Evolutionary conservation across 176 grass and related monocot species (phyloP), one percentile per base, ranked within the genome.

Genomic region (Carex scoparia): DNA sequence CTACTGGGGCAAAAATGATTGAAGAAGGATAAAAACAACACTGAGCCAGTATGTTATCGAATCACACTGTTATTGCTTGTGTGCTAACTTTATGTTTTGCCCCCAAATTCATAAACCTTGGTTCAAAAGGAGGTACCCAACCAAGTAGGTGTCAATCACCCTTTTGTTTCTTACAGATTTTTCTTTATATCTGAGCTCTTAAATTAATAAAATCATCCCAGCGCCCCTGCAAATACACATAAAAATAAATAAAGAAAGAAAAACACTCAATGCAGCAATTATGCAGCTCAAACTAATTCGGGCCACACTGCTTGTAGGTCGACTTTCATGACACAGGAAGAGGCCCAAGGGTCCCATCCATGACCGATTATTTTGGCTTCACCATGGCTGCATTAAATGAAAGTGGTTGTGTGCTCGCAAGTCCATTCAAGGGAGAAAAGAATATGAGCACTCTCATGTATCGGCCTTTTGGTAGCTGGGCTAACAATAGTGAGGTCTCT

Each of bases 381-480:
- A 94, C 95, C 78, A 98, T 94, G 91, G 93, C 93, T 86, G 83
- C 95, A 76, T n/a, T 98, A 65, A 94, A 86, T 5, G 95, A 91
- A 94, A 93, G 63, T 77, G 93, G 95, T 69, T 91, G 95, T 67
- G 93, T 98, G 27, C 94, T 94, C 84, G 93, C 92, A 65, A 98
- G 94, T 88, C 86, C 79, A 62, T 98, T 91, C 81, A 98, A 98
- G 81, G 91, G 95, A 40, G 93, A 94, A 84, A 98, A 94, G 51
- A 98, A 92, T 84, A 93, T 94, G 95, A 98, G 95, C 76, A 98
- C 95, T 86, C 89, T 98, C 38, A 94, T 98, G 95, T 98, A 98
- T 75, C 93, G 89, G 7, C 95, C 95, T 84, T 98, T 98, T 49
- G 60, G 85, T 84, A 98, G 93, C 65, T 98, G 95, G 95, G 95